A percentile compares a stretch with the other conserved stretches of the same genome.
phyloP scores from a whole-genome alignment of 352 stramenopile genomes.

The Albugo laibachii region DNA sequence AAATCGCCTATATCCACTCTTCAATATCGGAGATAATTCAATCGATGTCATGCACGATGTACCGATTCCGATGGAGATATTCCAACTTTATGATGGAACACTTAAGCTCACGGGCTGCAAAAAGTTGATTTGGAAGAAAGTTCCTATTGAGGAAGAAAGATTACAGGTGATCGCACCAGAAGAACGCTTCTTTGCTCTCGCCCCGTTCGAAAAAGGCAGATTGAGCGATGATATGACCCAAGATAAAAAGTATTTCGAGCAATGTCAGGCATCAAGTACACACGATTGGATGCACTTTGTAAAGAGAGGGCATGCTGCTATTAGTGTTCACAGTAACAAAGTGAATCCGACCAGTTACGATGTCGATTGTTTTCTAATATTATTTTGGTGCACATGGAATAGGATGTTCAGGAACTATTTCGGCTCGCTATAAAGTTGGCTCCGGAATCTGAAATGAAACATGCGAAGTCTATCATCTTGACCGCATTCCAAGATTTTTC shows the following conservation, averaged over 20 bases:
- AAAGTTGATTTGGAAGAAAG: conserved; percentile 41
- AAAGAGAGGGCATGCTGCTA: not conserved
- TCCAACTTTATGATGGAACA: conserved; percentile 70
- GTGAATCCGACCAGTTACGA: not conserved
- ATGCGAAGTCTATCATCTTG: conserved; percentile 1
- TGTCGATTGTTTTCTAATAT: no score
- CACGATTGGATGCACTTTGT: not conserved
- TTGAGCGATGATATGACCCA: not conserved
- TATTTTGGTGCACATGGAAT: no score
- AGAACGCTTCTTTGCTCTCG: conserved; percentile 11
- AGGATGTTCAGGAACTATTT: not conserved
- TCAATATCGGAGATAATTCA: conserved; percentile 21
- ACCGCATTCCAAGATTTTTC: not conserved
- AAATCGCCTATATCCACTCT: conserved; percentile 11
- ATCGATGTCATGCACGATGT: conserved; percentile 48
- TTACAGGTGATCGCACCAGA: conserved; percentile 11
- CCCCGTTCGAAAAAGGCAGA: conserved; percentile 7
- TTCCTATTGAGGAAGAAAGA: conserved; percentile 10
- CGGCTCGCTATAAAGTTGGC: not conserved
- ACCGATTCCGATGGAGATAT: conserved; percentile 52
- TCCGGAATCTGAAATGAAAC: not conserved
- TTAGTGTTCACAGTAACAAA: not conserved
- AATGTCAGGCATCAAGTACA: conserved; percentile 7
- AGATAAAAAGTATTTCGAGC: not conserved
- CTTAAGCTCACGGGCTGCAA: conserved; percentile 51